A percentile compares a stretch with the other conserved stretches of the same genome.
phyloP scores from a whole-genome alignment of 169 alveolate species.

The Plasmodium falciparum region DNA sequence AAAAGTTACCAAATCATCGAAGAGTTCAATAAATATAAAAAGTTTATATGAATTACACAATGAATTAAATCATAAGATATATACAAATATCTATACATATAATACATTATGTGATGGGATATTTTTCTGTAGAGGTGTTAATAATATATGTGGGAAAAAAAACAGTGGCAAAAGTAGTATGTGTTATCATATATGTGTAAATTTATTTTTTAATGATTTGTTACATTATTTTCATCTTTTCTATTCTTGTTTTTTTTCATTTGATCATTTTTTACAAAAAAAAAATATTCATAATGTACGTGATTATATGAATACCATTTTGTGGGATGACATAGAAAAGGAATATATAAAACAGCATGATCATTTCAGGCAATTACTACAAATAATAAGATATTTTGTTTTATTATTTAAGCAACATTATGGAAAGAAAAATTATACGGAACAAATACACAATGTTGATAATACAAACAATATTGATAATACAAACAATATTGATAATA shows the following conservation, averaged over 20 bases:
- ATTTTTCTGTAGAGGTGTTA: conserved; percentile 54
- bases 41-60: conserved; percentile 38
- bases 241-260: conserved; percentile 48
- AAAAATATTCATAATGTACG: conserved; percentile 39
- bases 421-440: neutral
- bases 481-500: neutral
- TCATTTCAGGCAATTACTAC: neutral
- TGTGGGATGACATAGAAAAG: too few species aligned
- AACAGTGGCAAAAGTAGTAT: conserved; percentile 57
- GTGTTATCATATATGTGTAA: conserved; percentile 71
- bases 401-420: conserved; percentile 19
- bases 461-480: neutral
- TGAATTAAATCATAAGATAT: conserved; percentile 53
- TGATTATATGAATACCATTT: too few species aligned
- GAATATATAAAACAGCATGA: too few species aligned
- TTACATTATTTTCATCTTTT: conserved; percentile 73
- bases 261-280: conserved; percentile 52
- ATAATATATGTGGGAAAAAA: conserved; percentile 44
- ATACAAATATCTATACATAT: conserved; percentile 65
- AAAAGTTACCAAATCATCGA: neutral
- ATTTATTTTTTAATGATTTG: conserved; percentile 66
- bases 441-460: neutral
- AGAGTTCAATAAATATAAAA: conserved; percentile 10
- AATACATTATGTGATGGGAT: conserved; percentile 48
- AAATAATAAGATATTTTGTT: conserved; percentile 35